Conservation (phyloP, 352 stramenopile species). For the Phytophthora pini region DNA sequence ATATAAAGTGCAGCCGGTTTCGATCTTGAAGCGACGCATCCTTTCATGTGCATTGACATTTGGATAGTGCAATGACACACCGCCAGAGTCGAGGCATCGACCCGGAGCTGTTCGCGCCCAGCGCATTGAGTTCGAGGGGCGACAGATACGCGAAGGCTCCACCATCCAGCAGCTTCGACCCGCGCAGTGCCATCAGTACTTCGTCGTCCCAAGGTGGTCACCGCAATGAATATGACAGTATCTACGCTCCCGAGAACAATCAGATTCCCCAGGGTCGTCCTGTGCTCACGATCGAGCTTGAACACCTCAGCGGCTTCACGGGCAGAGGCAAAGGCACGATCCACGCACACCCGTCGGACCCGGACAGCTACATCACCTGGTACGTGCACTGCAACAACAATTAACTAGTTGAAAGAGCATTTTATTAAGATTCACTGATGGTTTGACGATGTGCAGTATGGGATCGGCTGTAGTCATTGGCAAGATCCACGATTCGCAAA, state of each 20-base stretch:
- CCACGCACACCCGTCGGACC: conserved; percentile 57
- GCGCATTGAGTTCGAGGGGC: conserved; percentile 12
- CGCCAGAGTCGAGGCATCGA: conserved; percentile 45
- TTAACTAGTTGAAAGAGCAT: not conserved
- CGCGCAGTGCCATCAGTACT: conserved; percentile 2
- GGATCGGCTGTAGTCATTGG: conserved; percentile 58
- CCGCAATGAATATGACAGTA: conserved; percentile 21
- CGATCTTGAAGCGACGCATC: conserved; percentile 35
- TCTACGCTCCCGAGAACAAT: conserved; percentile 24
- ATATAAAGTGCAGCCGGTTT: conserved; percentile 13
- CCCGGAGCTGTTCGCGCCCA: conserved; percentile 65
- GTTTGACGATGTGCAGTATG: conserved; percentile 40
- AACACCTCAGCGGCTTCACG: conserved; percentile 71
- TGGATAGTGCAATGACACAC: conserved; percentile 32
- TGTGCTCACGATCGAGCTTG: conserved; percentile 54
- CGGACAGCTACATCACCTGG: conserved; percentile 64
- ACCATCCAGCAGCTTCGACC: conserved; percentile 3
- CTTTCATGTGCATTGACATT: conserved; percentile 1
- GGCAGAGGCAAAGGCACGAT: conserved; percentile 63
- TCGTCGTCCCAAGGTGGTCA: conserved; percentile 12
- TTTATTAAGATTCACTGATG: not conserved
- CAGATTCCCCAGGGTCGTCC: conserved; percentile 16
- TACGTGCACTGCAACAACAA: conserved; percentile 3
- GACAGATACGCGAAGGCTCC: conserved; percentile 20
- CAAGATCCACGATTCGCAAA: conserved; percentile 58